Base-by-base conservation (phyloP, 306 rosid species). In the Quercus berberidifolia region DNA sequence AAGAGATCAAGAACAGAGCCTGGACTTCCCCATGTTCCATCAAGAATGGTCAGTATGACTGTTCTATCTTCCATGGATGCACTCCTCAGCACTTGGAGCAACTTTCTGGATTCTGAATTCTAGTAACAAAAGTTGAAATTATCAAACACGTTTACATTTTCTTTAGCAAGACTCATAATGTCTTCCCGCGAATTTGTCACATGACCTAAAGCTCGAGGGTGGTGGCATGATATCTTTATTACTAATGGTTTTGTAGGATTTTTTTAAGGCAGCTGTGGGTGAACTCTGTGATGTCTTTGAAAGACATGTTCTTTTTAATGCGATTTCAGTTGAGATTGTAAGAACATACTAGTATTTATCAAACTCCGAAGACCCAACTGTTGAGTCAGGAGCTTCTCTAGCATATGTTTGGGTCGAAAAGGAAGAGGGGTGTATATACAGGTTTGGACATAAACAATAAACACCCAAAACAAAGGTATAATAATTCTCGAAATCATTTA, bases 401-500 rank as follows among this genome's bases (percentile, higher is more conserved):
- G 90, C 43, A 38, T 38, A 38, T 38, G 43, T 38, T 38, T 38
- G 46, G 10, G 10, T 38, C 9, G 46, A 38, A 38, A 38, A 84
- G 76, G 91, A 86, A 74, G 90, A 38, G 56, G 97, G 98, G 76
- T 93, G 89, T 38, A 38, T 38, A 59, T 38, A 38, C 46, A 38
- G 96, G 94, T 82, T 95, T 93, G 59, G 98, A 89, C 86, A 91
- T 91, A 92, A 95, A 91, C 11, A 38, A 1, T 38, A 38, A 38
- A 38, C 46, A 38, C 3, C 46, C 11, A 38, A 38, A 38, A 38
- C 3, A 38, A 38, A 7, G 46, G 11, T 38, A 38, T 7, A 38
- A 8, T 38, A 38, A 38, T 38, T 2, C 46, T 38, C 46, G 54
- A 49, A 12, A 49, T 10, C 4, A 49, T 49, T 49, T 12, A 49